Base-by-base conservation (phyloP, 805 yeast species). In the Cephaloascus albidus region DNA sequence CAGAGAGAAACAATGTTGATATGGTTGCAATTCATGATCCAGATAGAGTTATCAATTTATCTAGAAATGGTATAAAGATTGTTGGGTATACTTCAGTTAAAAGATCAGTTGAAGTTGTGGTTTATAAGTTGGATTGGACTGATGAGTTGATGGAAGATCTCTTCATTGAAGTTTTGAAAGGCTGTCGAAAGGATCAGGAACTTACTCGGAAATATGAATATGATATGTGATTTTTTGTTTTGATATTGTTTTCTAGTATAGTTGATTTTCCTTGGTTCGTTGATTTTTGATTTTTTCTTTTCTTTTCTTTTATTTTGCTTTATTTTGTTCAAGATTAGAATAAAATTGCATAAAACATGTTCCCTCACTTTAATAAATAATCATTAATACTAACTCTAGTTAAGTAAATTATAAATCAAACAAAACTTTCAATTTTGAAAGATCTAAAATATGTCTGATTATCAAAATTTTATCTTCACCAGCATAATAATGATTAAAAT, bases 401-500 rank as follows among this genome's bases (percentile, higher is more conserved):
- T n/a, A n/a, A n/a, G n/a, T n/a, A n/a, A n/a, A n/a, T n/a, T n/a
- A n/a, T n/a, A n/a, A n/a, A n/a, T n/a, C n/a, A n/a, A n/a, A n/a
- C n/a, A n/a, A n/a, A n/a, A n/a, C n/a, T n/a, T n/a, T n/a, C n/a
- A n/a, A n/a, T n/a, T n/a, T n/a, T n/a, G 33, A 15, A 31, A 31
- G 6, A 18, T 64, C 64, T 40, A 58, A 48, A 20, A 66, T 63
- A 42, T 51, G 45, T 39, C 61, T 54, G 35, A 66, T 49, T 17
- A 65, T 54, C 27, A 36, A 44, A 36, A 64, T 66, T 46, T 51
- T 53, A 38, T 58, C 60, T n/a, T 60, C 65, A 15, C 38, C 37
- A 1, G 65, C 64, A 44, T 66, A 66, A 46, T 49, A 65, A 37
- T 57, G 46, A 12, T 39, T 42, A 39, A 54, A 66, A 46, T 66